Conservation (phyloP, 805 yeast species). For the Komagataella pseudopastoris region DNA sequence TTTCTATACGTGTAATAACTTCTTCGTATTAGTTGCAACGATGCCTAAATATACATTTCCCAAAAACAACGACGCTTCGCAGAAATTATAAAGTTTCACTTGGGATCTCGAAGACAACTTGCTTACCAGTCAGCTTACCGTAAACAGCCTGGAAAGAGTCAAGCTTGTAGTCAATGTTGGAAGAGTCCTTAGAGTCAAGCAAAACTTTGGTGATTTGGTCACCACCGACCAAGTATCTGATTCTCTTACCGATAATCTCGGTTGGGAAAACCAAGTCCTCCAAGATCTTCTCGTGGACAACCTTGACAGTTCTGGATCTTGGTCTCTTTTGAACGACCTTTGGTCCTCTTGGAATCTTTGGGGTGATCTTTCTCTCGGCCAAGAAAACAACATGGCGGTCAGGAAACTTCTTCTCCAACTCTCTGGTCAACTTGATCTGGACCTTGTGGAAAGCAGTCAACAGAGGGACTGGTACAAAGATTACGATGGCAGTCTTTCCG, state of each 20-base stretch:
- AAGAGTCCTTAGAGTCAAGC: slow-evolving; percentile 95
- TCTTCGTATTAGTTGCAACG: neutral
- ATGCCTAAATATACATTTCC: neutral
- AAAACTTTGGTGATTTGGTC: slow-evolving; percentile 95
- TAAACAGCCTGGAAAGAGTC: slow-evolving; percentile 98
- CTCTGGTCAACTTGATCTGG: slow-evolving; percentile 96
- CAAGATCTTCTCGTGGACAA: slow-evolving; percentile 96
- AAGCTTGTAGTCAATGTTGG: slow-evolving; percentile 95
- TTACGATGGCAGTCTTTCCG: slow-evolving; percentile 97
- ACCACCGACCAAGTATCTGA: slow-evolving; percentile 98
- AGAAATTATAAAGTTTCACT: slow-evolving; percentile 28
- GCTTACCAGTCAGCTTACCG: slow-evolving; percentile 98
- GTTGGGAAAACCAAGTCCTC: slow-evolving; percentile 99
- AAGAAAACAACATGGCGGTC: slow-evolving; percentile 98
- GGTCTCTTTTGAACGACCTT: slow-evolving; percentile 98
- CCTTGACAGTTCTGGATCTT: slow-evolving; percentile 97
- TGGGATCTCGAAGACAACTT: slow-evolving; percentile 95
- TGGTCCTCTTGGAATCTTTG: slow-evolving; percentile 95
- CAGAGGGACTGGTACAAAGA: slow-evolving; percentile 96
- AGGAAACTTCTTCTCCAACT: slow-evolving; percentile 99
- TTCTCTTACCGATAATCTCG: slow-evolving; percentile 98
- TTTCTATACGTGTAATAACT: neutral
- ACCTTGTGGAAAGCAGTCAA: slow-evolving; percentile 90
- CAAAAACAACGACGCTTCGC: neutral
- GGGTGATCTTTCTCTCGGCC: slow-evolving; percentile 98